Evolutionary conservation across 2,329 filamentous ascomycete species (phyloP).

Genomic region (Colletotrichum musae): DNA sequence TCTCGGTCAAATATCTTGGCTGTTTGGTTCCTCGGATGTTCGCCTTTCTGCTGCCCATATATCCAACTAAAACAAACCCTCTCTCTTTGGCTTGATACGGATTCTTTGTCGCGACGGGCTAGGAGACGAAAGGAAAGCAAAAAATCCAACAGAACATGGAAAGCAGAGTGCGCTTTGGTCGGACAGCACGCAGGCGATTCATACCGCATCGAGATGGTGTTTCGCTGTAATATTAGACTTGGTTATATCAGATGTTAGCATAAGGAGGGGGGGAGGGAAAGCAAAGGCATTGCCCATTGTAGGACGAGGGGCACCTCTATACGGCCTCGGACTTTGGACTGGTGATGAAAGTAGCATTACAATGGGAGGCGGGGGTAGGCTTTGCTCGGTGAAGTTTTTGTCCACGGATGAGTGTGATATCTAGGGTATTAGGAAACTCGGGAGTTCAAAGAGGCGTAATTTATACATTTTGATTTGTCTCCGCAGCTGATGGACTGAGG

Average conservation of each 20-base stretch:
- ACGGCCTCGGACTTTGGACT: slow-evolving; percentile 33
- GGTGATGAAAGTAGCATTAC: slow-evolving; percentile 26
- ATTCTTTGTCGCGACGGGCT: slow-evolving; percentile 11
- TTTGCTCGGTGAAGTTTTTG: slow-evolving; percentile 23
- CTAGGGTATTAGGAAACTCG: slow-evolving; percentile 40
- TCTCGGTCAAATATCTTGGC: slow-evolving; percentile 19
- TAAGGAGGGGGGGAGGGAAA: slow-evolving; percentile 21
- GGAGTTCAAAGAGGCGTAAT: slow-evolving; percentile 41
- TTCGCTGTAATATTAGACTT: slow-evolving; percentile 50
- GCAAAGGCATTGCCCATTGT: slow-evolving; percentile 12
- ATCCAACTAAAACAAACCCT: slow-evolving; percentile 24
- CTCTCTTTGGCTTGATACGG: slow-evolving; percentile 20
- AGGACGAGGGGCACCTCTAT: slow-evolving; percentile 15
- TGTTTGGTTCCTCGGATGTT: slow-evolving; percentile 27
- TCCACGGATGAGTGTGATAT: slow-evolving; percentile 37
- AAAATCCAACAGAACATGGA: slow-evolving; percentile 29
- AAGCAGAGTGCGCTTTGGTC: slow-evolving; percentile 25
- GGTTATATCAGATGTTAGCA: slow-evolving; percentile 46
- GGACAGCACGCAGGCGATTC: slow-evolving; percentile 29
- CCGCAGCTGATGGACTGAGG: not conserved
- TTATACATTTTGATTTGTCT: slow-evolving; percentile 39
- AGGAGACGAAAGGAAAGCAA: slow-evolving; percentile 23
- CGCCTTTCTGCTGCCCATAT: slow-evolving; percentile 31
- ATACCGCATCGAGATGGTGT: slow-evolving; percentile 41
- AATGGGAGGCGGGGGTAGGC: not conserved